Evolutionary conservation across 2,329 filamentous ascomycete species (phyloP).

Genomic region (Fusarium floridanum): DNA sequence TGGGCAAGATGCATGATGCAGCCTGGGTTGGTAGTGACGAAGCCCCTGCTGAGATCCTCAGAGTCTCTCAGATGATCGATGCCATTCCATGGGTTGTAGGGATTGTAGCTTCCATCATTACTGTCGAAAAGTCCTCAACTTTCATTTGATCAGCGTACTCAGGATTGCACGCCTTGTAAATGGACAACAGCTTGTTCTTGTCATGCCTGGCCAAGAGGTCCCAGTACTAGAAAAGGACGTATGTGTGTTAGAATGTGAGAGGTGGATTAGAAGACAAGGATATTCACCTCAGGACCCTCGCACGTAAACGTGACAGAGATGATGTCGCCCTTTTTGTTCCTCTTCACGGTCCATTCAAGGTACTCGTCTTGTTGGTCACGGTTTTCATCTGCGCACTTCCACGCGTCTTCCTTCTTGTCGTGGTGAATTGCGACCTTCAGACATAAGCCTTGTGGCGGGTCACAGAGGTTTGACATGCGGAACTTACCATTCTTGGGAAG

Average conservation of each 20-base stretch:
- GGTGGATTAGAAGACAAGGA: background rate
- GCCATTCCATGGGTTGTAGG: background rate
- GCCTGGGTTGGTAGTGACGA: background rate
- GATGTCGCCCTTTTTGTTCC: background rate
- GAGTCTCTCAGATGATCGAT: background rate
- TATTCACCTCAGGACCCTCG: background rate
- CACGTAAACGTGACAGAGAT: background rate
- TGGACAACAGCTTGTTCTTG: background rate
- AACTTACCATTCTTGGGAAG: background rate
- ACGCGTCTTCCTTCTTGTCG: background rate
- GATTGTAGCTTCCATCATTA: background rate
- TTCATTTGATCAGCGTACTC: background rate
- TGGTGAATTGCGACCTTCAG: background rate
- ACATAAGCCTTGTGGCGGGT: background rate
- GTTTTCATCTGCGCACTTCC: background rate
- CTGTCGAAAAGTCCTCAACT: background rate
- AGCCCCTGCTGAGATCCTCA: accelerated
- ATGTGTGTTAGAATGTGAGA: background rate
- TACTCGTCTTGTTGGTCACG: background rate
- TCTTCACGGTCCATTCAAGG: background rate
- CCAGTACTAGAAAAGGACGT: background rate
- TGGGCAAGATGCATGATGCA: background rate
- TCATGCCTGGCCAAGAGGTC: background rate
- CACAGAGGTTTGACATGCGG: background rate
- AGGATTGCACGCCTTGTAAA: background rate